Conservation (phyloP, 345 rosid genomes). For the Acer negundo region DNA sequence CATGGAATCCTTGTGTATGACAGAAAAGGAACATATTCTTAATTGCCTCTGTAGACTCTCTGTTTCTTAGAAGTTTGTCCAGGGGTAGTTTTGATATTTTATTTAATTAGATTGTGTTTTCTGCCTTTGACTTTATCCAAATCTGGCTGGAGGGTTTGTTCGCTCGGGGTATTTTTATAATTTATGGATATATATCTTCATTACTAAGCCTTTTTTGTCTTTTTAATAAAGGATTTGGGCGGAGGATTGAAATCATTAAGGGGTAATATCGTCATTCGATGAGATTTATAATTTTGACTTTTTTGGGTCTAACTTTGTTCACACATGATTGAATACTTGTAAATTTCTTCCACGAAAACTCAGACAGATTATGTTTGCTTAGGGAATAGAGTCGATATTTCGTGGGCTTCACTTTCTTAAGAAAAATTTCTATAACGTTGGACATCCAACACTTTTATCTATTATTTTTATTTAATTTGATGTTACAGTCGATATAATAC, state of each 20-base stretch:
- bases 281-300: neutral
- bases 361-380: neutral
- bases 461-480: no score
- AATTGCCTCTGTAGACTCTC: conserved; percentile 6
- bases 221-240: neutral
- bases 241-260: neutral
- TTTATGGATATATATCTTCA: neutral
- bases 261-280: conserved; percentile 1
- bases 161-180: neutral
- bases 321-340: neutral
- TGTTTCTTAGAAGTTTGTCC: conserved; percentile 25
- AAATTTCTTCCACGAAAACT: neutral
- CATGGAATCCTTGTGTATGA: conserved; percentile 23
- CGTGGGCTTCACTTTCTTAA: neutral
- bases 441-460: no score
- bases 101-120: neutral
- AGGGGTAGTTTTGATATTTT: conserved; percentile 24
- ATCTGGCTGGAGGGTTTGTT: neutral
- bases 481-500: no score
- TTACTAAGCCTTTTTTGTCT: neutral
- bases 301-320: no score
- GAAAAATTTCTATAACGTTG: no score
- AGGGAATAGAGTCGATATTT: neutral
- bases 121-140: conserved; percentile 22
- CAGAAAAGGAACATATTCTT: conserved; percentile 35